Base-by-base conservation (phyloP, 163 green algal species). In the Chlorella variabilis region DNA sequence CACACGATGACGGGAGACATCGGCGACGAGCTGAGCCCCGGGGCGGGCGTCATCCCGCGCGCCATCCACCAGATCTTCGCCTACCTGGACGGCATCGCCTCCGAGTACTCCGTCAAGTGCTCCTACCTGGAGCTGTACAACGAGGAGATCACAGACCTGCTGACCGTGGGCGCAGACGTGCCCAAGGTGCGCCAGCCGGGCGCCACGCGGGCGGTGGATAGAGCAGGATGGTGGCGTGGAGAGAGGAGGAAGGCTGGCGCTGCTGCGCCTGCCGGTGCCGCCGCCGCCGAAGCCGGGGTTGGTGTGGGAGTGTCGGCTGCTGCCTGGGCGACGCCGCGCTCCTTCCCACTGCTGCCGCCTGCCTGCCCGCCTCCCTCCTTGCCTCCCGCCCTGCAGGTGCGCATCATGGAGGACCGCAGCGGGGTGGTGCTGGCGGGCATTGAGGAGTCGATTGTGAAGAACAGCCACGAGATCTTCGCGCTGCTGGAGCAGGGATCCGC, bases 81-180 rank as follows among this genome's bases (percentile, higher is more conserved):
- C 62, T 86, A 93, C 29, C 92, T 99, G 38, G 93, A 99, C 68
- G 84, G 71, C 66, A 92, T 87, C 7, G 78, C 78, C 71, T 77
- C 74, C 75, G 93, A 98, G 83, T 96, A 95, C 83, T 94, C 83
- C n/a, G 94, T 98, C 49, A 95, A 96, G 82, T 94, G 95, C 58
- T 94, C 87, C 61, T 99, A 98, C 85, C 84, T 99, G 78, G 97
- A 99, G 92, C 91, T 99, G 56, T 99, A 99, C 93, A 99, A 99
- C 85, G 97, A 99, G 87, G 97, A 99, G 89, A 93, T 98, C 20
- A 99, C 94, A 4, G 97, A 99, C 81, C 87, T 99, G 80, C 90
- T 99, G 82, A 90, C 82, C 4, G 65, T 89, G 31, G 89, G 88
- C 8, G 76, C 87, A 18, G 84, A 86, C 4, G 29, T 85, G 29